Conservation (phyloP, 768 basidiomycete genomes). For the Naematelia encephala region DNA sequence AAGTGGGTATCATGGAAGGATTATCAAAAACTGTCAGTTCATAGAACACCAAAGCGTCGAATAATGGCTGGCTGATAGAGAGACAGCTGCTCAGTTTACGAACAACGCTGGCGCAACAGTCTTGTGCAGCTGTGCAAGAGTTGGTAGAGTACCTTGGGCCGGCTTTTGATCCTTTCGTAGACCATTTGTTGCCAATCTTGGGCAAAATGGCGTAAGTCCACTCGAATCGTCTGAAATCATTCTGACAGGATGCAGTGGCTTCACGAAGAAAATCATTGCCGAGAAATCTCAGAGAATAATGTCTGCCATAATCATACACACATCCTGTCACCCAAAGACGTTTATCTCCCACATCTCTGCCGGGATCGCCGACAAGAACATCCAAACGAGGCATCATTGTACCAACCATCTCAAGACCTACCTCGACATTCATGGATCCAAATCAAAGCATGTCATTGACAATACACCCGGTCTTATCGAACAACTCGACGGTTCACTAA, state of each 20-base stretch:
- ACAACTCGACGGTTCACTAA: conserved; percentile 67
- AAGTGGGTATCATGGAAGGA: conserved; percentile 72
- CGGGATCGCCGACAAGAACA: conserved; percentile 73
- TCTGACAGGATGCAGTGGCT: conserved; percentile 51
- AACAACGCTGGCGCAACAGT: conserved; percentile 79
- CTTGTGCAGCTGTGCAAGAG: conserved; percentile 73
- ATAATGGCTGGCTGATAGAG: not conserved
- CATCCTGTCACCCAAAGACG: conserved; percentile 67
- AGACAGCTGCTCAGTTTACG: conserved; percentile 78
- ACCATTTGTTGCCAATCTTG: conserved; percentile 69
- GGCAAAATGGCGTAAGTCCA: conserved; percentile 70
- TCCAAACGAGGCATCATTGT: conserved; percentile 66
- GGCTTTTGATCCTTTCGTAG: conserved; percentile 74
- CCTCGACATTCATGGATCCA: conserved; percentile 67
- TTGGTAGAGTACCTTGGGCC: conserved; percentile 65
- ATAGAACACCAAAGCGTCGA: not conserved
- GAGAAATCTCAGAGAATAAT: conserved; percentile 77
- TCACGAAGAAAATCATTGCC: conserved; percentile 88
- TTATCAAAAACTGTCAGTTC: conserved; percentile 77
- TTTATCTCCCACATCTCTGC: conserved; percentile 67
- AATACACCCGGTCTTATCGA: conserved; percentile 61
- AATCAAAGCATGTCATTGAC: conserved; percentile 67
- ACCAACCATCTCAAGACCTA: conserved; percentile 71
- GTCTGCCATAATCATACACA: conserved; percentile 64
- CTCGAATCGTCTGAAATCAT: too few relatives aligned